Percentiles rank a stretch among this genome's conserved stretches.
phyloP scores from a whole-genome alignment of 345 rosid species.

The Salix caprea region DNA sequence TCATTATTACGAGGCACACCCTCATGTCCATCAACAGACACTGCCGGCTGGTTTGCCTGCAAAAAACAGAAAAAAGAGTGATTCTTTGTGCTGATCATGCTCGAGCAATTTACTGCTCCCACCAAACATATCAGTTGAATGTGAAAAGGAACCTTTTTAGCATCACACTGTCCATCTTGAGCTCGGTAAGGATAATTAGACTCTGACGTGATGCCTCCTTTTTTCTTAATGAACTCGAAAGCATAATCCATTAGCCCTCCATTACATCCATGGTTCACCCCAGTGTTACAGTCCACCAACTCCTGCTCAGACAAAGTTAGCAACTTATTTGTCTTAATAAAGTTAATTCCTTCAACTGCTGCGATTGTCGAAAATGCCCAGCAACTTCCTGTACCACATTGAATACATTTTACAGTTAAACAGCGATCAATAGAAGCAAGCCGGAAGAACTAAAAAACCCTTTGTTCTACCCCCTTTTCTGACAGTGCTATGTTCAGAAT shows the following conservation, averaged over 20 bases:
- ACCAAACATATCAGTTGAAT: neutral
- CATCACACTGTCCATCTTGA: conserved; percentile 38
- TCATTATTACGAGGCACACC: conserved; percentile 41
- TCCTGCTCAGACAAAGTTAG: conserved; percentile 51
- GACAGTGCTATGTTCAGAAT: too few species aligned
- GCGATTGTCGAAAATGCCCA: conserved; percentile 75
- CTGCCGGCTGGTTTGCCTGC: conserved; percentile 29
- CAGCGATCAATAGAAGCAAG: too few species aligned
- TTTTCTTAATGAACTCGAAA: conserved; percentile 39
- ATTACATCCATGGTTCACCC: conserved; percentile 44
- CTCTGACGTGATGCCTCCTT: conserved; percentile 54
- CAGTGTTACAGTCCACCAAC: conserved; percentile 41
- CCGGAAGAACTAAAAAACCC: too few species aligned
- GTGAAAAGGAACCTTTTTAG: conserved; percentile 16
- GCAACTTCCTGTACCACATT: conserved; percentile 50
- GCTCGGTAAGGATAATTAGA: conserved; percentile 52
- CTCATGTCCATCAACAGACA: conserved; percentile 36
- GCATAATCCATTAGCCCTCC: conserved; percentile 67
- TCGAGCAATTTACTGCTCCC: neutral
- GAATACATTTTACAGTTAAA: too few species aligned
- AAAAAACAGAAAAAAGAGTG: neutral
- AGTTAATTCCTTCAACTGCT: conserved; percentile 55
- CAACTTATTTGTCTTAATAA: conserved; percentile 32
- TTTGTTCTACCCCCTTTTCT: too few species aligned
- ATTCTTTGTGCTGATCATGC: neutral